Evolutionary conservation across 805 yeast genomes (phyloP).

Genomic region (Zygotorulaspora chibaensis): DNA sequence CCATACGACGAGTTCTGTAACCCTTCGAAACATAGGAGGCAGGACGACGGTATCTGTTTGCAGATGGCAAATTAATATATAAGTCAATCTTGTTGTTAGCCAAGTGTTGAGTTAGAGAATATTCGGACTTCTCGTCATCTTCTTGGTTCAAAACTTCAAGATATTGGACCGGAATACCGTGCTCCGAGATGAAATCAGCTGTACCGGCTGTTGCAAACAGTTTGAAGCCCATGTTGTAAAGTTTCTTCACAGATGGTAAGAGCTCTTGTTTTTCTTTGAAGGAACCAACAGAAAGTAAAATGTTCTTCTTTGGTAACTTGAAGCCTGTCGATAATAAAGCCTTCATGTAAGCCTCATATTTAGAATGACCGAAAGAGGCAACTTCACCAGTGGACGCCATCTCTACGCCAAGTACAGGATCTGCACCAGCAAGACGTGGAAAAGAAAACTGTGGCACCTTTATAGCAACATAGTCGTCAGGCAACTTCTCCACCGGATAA

Average conservation of each 20-base stretch:
- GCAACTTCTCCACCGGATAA: slow-evolving; percentile 83
- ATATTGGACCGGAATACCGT: slow-evolving; percentile 89
- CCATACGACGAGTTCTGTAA: slow-evolving; percentile 98
- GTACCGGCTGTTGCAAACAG: slow-evolving; percentile 98
- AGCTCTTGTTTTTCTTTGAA: slow-evolving; percentile 93
- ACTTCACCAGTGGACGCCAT: slow-evolving; percentile 99
- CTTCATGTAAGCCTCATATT: slow-evolving; percentile 95
- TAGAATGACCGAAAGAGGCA: slow-evolving; percentile 93
- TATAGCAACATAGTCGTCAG: slow-evolving; percentile 91
- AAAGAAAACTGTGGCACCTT: slow-evolving; percentile 98
- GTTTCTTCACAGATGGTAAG: slow-evolving; percentile 77
- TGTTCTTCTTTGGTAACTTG: slow-evolving; percentile 90
- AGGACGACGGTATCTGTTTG: slow-evolving; percentile 97
- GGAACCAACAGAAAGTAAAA: slow-evolving; percentile 90
- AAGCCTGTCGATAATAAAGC: slow-evolving; percentile 93
- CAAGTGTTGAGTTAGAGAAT: slow-evolving; percentile 91
- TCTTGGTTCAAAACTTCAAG: slow-evolving; percentile 78
- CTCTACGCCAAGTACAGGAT: slow-evolving; percentile 96
- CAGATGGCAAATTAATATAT: slow-evolving; percentile 93
- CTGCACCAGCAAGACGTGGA: slow-evolving; percentile 96
- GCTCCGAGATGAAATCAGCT: slow-evolving; percentile 95
- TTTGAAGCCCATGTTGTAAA: slow-evolving; percentile 80
- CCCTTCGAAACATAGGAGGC: slow-evolving; percentile 97
- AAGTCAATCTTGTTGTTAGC: slow-evolving; percentile 95
- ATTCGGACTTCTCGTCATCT: slow-evolving; percentile 82